These are phyloP conservation scores for Pichia occidentalis DNA, from an alignment of 805 yeast species.

Conservation along the genomic window DNA sequence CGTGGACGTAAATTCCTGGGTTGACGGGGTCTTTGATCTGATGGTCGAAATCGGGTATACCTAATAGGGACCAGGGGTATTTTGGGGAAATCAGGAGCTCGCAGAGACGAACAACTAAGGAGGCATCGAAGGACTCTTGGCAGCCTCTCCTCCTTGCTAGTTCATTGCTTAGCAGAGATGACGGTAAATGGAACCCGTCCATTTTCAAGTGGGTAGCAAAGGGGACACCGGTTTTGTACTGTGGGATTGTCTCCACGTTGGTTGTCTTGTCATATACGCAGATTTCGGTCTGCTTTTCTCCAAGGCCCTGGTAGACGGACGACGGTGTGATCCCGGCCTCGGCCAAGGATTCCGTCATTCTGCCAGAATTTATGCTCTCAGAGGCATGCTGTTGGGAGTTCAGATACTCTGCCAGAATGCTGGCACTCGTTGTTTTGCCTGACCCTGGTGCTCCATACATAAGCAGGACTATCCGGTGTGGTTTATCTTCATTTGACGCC, in stretches of 20 bases:
- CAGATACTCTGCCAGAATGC: slow-evolving; percentile 36
- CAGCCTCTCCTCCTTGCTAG: slow-evolving; percentile 74
- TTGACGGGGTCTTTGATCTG: slow-evolving; percentile 63
- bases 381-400: slow-evolving; percentile 26
- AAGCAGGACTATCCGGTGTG: slow-evolving; percentile 46
- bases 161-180: slow-evolving; percentile 37
- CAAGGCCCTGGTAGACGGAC: background rate
- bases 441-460: slow-evolving; percentile 80
- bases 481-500: background rate
- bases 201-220: slow-evolving; percentile 51
- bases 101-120: slow-evolving; percentile 34
- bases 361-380: no score
- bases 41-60: slow-evolving; percentile 73
- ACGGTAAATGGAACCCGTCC: slow-evolving; percentile 74
- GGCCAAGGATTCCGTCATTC: no score
- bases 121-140: slow-evolving; percentile 76
- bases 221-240: slow-evolving; percentile 5
- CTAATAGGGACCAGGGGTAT: slow-evolving; percentile 18
- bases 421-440: slow-evolving; percentile 70
- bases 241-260: background rate
- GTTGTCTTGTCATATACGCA: slow-evolving; percentile 2
- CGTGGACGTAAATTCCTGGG: slow-evolving; percentile 39
- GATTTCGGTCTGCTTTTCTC: slow-evolving; percentile 3
- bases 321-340: no score
- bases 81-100: slow-evolving; percentile 26